Base-by-base conservation (phyloP, 345 rosid species). In the Aquilaria sinensis region DNA sequence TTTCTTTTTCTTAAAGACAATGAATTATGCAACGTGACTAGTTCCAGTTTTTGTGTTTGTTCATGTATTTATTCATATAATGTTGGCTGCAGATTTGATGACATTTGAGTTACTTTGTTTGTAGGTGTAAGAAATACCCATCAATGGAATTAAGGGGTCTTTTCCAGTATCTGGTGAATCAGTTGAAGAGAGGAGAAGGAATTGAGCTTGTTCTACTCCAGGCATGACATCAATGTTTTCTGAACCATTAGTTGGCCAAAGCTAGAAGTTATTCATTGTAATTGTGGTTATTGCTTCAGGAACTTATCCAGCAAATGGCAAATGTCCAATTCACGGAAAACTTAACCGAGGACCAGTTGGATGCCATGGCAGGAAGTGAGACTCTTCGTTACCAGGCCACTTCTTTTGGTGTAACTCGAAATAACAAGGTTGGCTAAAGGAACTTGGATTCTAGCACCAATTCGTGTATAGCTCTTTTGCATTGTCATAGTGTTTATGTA, bases 361-460 rank as follows among this genome's bases (percentile, higher is more conserved):
- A 91, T 80, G 87, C 99, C 65, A 95, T 91, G 99, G 99, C 99
- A 23, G 99, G 99, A 59, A 84, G 99, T 78, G 99, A 95, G 73
- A 91, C 96, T 46, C 92, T 95, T 49, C 93, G 97, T 29, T 89
- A 82, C 73, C 97, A 88, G 70, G 97, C 94, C 64, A 91, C 99
- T 63, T 91, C 97, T 6, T 89, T 87, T 80, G 96, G 96, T 64
- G 76, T 83, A 70, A 75, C 97, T 60, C 81, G 96, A 62, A 95
- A 89, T 73, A 95, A 95, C 77, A 95, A 91, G 99, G 99, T 91
- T 51, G 65, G 68, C 29, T 51, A 53, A 30, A 51, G 31, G 31
- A 53, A 47, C 59, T 62, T 49, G 34, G 59, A 10, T 57, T 43
- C 53, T 46, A 5, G 57, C 50, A 23, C 43, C 8, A 9, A 37